Evolutionary conservation across 176 grass and related monocot genomes (phyloP).

Genomic region (Oryza coarctata): DNA sequence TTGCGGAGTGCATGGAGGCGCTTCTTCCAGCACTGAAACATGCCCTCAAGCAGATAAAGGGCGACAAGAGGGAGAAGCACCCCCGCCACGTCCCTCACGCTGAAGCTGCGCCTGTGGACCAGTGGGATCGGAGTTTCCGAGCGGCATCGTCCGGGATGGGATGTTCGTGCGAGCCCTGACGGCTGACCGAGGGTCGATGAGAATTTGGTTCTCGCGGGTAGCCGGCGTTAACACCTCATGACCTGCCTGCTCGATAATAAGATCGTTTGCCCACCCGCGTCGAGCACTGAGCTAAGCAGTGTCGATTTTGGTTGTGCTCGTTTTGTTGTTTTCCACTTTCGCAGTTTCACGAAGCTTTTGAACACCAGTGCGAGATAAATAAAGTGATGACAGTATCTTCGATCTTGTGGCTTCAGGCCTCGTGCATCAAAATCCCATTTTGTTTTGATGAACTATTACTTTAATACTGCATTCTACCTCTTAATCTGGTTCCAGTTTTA

Average conservation of each 20-base stretch:
- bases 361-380: neutral
- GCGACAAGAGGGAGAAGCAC: conserved; percentile 92
- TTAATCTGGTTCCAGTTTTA: too few species aligned
- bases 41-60: conserved; percentile 79
- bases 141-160: conserved; percentile 34
- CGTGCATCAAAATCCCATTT: too few species aligned
- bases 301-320: neutral
- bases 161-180: conserved; percentile 52
- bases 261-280: neutral
- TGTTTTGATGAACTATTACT: too few species aligned
- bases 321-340: neutral
- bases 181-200: too few species aligned
- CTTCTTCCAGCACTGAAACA: conserved; percentile 75
- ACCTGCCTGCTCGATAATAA: too few species aligned
- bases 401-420: neutral
- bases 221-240: too few species aligned
- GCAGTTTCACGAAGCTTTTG: neutral
- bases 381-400: neutral
- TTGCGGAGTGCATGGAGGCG: conserved; percentile 78
- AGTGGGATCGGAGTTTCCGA: conserved; percentile 79
- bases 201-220: neutral
- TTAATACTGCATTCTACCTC: too few species aligned
- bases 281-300: neutral
- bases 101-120: conserved; percentile 43
- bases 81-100: conserved; percentile 66